Evolutionary conservation across 352 stramenopile genomes (phyloP), one percentile per base, ranked within the genome.

Genomic region (Phytophthora multivora): DNA sequence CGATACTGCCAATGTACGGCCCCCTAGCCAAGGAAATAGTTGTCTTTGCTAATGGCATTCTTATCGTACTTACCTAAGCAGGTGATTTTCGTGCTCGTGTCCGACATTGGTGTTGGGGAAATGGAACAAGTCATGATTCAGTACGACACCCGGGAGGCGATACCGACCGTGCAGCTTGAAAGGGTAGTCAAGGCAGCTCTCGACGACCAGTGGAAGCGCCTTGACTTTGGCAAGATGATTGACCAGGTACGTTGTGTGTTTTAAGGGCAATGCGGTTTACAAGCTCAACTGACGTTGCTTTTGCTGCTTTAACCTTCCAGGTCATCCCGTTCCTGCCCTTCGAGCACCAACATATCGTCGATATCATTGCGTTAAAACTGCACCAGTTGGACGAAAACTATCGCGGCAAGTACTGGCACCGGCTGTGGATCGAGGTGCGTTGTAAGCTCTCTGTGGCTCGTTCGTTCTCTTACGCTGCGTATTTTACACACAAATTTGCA

Each of bases 201-300:
- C 45, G 85, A 97, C 41, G 71, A 77, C 8, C 88, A 97, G 53
- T 97, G 89, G 89, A 86, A 90, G 49, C 73, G 89, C 7, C 70
- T 97, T n/a, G 79, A 91, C 23, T 97, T 96, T 73, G 88, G 84
- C 21, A 97, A 97, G 61, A 90, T 96, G 75, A 89, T 97, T 38
- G 77, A 94, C 58, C 77, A 90, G 71, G 84, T 91, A 53, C 19
- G 63, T 25, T 13, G 1, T 8, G 21, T 15, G n/a, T 40, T 42
- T 43, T 19, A 15, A 43, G 9, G 9, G 9, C 4, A 13, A 9
- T 9, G 28, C 28, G 10, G 28, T 33, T 31, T 12, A 33, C 15
- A 19, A 30, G 21, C 15, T 45, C 19, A 36, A n/a, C 26, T 59
- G 30, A 23, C 10, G 12, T n/a, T 31, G n/a, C 11, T 23, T 33